These are phyloP conservation scores for Fraxinus floribunda DNA, from an alignment of 305 asterid genomes.

Conservation along the genomic window DNA sequence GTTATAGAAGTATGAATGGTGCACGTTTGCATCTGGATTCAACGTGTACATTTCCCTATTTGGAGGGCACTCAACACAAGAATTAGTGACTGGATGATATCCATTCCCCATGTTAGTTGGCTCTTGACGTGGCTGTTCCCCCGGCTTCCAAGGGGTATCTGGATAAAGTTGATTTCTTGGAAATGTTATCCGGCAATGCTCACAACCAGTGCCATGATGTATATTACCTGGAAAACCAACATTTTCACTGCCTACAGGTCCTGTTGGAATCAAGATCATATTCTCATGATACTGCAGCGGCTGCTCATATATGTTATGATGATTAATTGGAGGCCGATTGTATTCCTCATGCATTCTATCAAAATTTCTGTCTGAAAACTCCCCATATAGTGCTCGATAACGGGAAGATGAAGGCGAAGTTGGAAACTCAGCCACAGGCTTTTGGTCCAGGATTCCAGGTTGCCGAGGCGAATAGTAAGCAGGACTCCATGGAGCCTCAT, in stretches of 20 bases:
- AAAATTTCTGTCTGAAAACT: constrained; percentile 44
- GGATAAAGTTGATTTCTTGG: constrained; percentile 62
- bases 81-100: constrained; percentile 50
- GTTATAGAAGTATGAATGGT: constrained; percentile 49
- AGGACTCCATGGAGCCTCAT: constrained; percentile 99
- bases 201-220: constrained; percentile 59
- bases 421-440: constrained; percentile 62
- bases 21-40: constrained; percentile 54
- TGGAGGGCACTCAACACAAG: constrained; percentile 70
- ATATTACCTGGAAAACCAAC: constrained; percentile 78
- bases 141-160: constrained; percentile 58
- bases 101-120: constrained; percentile 60
- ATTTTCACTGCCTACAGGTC: constrained; percentile 44
- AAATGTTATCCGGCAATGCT: constrained; percentile 54
- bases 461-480: constrained; percentile 90
- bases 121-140: constrained; percentile 56
- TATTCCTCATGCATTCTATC: constrained; percentile 65
- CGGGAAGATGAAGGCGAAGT: constrained; percentile 84
- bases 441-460: constrained; percentile 57
- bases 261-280: constrained; percentile 48
- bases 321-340: constrained; percentile 44
- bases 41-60: constrained; percentile 56
- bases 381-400: constrained; percentile 56
- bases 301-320: constrained; percentile 55
- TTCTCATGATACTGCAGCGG: constrained; percentile 64